Base-by-base conservation (phyloP, 1,139 yeast species). In the Scheffersomyces insectosa region DNA sequence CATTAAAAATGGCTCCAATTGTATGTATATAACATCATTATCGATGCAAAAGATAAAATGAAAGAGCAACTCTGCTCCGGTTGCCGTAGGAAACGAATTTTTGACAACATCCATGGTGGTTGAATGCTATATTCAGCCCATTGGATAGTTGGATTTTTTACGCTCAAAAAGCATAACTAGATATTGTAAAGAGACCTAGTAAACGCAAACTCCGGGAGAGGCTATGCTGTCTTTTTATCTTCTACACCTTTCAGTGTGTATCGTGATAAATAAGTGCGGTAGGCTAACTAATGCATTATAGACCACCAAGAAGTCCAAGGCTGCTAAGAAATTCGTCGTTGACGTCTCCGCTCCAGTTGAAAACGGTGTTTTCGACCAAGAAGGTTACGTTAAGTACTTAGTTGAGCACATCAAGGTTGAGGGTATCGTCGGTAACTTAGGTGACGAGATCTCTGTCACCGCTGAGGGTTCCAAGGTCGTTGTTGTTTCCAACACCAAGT, bases 381-480 rank as follows among this genome's bases (percentile, higher is more conserved):
- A 95, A 72, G 85, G 96, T 67, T 89, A 91, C 83, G 96, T 89
- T 70, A 91, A 93, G 84, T 95, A 85, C 91, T 85, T 95, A 77
- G 84, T 86, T 73, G 99, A 93, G 80, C 97, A 89, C 88, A 91
- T 95, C 88, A 95, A 95, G 86, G 93, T 95, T 69, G 99, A 93
- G 58, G 91, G 93, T 76, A 83, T 87, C 70, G 82, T 88, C 66
- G 97, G 98, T 75, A 88, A 90, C 90, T 87, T 95, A 71, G 97
- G 96, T 78, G 95, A 89, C 72, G 88, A 85, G 69, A 84, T 95
- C 81, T 79, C 93, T 55, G 90, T 93, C 62, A 77, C 91, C 67
- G 78, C 83, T 66, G 95, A 89, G 71, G 89, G 88, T 65, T 79
- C 81, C 75, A 82, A 83, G 78, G 90, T 88, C 69, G 85, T 93